phyloP scores from a whole-genome alignment of 805 yeast genomes.

The Cyberlindnera euphorbiiphila region DNA sequence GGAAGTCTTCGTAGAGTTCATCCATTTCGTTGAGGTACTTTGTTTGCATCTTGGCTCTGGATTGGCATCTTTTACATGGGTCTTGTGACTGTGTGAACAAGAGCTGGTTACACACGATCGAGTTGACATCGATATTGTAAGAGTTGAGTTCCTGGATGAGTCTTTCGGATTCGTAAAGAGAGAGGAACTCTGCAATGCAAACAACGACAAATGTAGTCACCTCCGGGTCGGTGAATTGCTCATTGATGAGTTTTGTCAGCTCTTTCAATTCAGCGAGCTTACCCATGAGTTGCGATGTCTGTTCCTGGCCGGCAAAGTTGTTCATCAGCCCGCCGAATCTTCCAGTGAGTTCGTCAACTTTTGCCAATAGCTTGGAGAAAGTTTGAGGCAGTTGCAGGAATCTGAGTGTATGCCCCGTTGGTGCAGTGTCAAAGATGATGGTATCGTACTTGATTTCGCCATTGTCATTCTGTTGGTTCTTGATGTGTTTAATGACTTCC shows the following conservation, averaged over 20 bases:
- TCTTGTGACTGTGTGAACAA: constrained; percentile 73
- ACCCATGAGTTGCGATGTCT: constrained; percentile 60
- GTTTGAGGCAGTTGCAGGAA: constrained; percentile 94
- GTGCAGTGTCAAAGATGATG: constrained; percentile 98
- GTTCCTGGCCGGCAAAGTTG: constrained; percentile 55
- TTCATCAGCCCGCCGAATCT: constrained; percentile 88
- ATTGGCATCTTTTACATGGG: constrained; percentile 84
- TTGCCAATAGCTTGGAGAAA: constrained; percentile 78
- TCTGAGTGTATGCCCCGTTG: constrained; percentile 97
- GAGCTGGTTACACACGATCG: constrained; percentile 93
- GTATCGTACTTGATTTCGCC: constrained; percentile 60
- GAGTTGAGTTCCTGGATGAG: constrained; percentile 94
- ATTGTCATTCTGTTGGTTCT: constrained; percentile 52
- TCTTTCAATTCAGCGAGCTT: constrained; percentile 79
- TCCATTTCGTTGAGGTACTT: constrained; percentile 93
- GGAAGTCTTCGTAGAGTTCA: constrained; percentile 96
- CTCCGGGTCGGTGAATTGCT: constrained; percentile 94
- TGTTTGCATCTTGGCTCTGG: constrained; percentile 94
- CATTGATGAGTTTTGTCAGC: constrained; percentile 82
- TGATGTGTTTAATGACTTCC: constrained; percentile 96
- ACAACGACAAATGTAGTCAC: constrained; percentile 94
- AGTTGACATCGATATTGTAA: constrained; percentile 93
- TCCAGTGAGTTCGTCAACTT: constrained; percentile 81
- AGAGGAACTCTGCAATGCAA: constrained; percentile 94
- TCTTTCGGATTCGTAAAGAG: constrained; percentile 95